Evolutionary conservation across 139 green algal species (phyloP).

Genomic region (Zygnema cylindricum): DNA sequence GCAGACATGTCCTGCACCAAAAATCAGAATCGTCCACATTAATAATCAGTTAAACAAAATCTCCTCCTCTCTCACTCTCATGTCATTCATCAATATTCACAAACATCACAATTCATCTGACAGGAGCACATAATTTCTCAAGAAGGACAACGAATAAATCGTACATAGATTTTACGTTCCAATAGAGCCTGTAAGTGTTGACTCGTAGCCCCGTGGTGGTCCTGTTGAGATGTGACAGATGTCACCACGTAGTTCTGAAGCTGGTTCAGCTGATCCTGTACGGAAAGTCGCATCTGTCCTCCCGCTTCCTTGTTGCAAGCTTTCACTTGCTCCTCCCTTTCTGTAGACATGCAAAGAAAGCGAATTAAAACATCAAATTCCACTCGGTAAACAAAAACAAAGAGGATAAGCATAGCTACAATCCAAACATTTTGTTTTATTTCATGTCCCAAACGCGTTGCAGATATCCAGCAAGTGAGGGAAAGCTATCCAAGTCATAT

Average conservation of each 20-base stretch:
- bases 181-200: background rate
- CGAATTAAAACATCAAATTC: background rate
- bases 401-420: background rate
- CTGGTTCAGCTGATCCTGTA: background rate
- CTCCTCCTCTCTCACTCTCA: no score
- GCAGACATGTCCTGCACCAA: no score
- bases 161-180: constrained; percentile 4
- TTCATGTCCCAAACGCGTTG: background rate
- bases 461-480: background rate
- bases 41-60: no score
- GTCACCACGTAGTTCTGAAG: background rate
- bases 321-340: constrained; percentile 19
- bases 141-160: no score
- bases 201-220: background rate
- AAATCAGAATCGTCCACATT: no score
- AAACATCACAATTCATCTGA: no score
- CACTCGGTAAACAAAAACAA: background rate
- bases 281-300: background rate
- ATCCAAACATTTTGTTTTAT: background rate
- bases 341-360: background rate
- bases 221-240: background rate
- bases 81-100: no score
- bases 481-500: background rate
- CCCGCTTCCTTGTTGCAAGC: constrained; percentile 8
- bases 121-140: no score